Conservation (phyloP, 2,329 filamentous ascomycete genomes). For the Colletotrichum theobromicola region DNA sequence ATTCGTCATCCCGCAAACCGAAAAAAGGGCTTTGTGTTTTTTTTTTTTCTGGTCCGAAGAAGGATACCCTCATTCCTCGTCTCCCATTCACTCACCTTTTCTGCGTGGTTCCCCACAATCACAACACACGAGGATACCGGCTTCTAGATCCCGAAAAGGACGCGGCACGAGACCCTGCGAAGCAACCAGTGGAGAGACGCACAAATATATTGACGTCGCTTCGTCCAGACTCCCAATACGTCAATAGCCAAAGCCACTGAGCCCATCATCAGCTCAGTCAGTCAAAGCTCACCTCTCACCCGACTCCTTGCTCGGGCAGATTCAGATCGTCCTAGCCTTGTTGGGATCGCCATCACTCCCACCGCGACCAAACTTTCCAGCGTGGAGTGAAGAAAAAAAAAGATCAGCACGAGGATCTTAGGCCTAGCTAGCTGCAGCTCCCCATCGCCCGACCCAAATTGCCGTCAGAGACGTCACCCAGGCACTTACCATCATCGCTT, state of each 20-base stretch:
- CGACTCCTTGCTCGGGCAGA: constrained; percentile 12
- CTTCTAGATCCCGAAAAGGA: constrained; percentile 16
- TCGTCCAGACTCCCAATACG: constrained; percentile 5
- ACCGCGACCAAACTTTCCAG: neutral
- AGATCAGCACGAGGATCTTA: constrained; percentile 3
- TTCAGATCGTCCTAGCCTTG: constrained; percentile 16
- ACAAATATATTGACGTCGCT: constrained; percentile 20
- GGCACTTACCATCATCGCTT: neutral
- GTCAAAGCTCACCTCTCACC: neutral
- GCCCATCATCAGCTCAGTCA: neutral
- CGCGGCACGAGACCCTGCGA: constrained; percentile 18
- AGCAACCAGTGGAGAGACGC: constrained; percentile 4
- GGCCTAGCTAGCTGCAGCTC: neutral
- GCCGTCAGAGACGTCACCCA: neutral
- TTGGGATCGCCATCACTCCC: constrained; percentile 13
- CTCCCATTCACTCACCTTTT: neutral
- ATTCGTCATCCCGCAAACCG: neutral
- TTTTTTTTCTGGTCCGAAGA: neutral
- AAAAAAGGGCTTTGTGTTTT: neutral
- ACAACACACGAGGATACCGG: neutral
- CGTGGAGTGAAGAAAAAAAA: neutral
- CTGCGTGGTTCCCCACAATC: neutral
- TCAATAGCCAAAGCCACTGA: neutral
- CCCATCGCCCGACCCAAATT: neutral
- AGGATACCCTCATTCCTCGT: neutral